Conservation (phyloP, 2,329 filamentous ascomycete species). For the Pseudogymnoascus sp. region DNA sequence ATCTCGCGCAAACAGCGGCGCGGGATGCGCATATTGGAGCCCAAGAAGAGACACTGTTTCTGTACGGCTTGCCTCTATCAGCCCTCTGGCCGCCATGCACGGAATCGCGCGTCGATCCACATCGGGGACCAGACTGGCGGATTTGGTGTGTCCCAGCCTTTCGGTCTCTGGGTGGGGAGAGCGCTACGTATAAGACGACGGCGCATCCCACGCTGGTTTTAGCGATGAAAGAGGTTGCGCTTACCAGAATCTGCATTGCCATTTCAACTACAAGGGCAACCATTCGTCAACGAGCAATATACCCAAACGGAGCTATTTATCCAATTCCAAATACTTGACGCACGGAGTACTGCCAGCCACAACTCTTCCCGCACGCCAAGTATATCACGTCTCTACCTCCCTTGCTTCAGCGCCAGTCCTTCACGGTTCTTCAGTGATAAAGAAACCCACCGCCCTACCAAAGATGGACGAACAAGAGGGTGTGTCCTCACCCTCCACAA, state of each 20-base stretch:
- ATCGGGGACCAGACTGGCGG: conserved; percentile 1
- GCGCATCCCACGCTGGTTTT: neutral
- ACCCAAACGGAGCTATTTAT: neutral
- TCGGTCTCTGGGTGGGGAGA: neutral
- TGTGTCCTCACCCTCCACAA: neutral
- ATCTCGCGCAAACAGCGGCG: neutral
- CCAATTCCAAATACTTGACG: neutral
- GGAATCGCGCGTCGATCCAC: conserved; percentile 1
- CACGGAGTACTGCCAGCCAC: neutral
- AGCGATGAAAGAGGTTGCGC: neutral
- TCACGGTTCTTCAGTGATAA: neutral
- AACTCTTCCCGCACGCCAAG: neutral
- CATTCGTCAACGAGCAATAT: neutral
- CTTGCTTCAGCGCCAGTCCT: neutral
- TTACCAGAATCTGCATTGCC: neutral
- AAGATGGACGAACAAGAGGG: neutral
- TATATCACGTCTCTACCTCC: neutral
- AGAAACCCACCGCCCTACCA: neutral
- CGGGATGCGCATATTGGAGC: neutral
- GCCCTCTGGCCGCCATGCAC: neutral
- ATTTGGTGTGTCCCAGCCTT: neutral
- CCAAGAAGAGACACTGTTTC: neutral
- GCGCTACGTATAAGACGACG: neutral
- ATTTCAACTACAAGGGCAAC: neutral
- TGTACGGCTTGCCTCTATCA: neutral